Percentiles rank a stretch among this genome's conserved stretches.
Evolutionary conservation across 2,329 filamentous ascomycete species (phyloP).

Genomic region (Colletotrichum scovillei): DNA sequence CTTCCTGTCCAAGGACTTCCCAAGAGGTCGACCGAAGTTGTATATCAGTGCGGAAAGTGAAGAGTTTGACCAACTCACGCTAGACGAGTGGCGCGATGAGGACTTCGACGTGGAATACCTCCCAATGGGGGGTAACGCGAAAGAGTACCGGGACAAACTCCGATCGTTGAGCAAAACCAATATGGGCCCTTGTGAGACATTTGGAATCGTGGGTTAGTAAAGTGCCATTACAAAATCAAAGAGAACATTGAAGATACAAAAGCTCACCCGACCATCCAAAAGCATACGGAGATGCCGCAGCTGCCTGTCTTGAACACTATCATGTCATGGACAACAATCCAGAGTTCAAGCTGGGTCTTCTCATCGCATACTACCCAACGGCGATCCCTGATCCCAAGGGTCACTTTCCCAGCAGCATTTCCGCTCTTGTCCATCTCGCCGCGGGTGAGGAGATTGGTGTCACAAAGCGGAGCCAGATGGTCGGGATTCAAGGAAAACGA

Average conservation of each 20-base stretch:
- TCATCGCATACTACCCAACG: slow-evolving; percentile 59
- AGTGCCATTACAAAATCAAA: too few species aligned
- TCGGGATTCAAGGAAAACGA: slow-evolving; percentile 57
- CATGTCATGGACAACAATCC: slow-evolving; percentile 57
- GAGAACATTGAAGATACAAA: not conserved
- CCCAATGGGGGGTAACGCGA: slow-evolving; percentile 48
- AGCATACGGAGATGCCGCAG: slow-evolving; percentile 58
- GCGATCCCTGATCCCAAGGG: slow-evolving; percentile 55
- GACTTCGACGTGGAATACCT: slow-evolving; percentile 57
- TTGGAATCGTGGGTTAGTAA: slow-evolving; percentile 53
- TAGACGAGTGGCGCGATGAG: slow-evolving; percentile 54
- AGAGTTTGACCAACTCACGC: slow-evolving; percentile 51
- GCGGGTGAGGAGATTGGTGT: slow-evolving; percentile 52
- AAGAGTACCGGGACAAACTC: slow-evolving; percentile 49
- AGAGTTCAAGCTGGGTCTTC: slow-evolving; percentile 53
- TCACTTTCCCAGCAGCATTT: slow-evolving; percentile 52
- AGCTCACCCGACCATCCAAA: not conserved
- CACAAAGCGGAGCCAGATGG: slow-evolving; percentile 54
- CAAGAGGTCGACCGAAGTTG: slow-evolving; percentile 49
- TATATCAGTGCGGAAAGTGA: slow-evolving; percentile 56
- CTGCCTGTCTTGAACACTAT: slow-evolving; percentile 56
- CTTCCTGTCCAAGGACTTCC: slow-evolving; percentile 55
- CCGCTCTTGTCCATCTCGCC: slow-evolving; percentile 53
- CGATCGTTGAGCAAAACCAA: slow-evolving; percentile 45
- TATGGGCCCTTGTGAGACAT: slow-evolving; percentile 54